A percentile compares a stretch with the other conserved stretches of the same genome.
Conservation (phyloP, 768 basidiomycete genomes). For the Boletus tylopilopsis region DNA sequence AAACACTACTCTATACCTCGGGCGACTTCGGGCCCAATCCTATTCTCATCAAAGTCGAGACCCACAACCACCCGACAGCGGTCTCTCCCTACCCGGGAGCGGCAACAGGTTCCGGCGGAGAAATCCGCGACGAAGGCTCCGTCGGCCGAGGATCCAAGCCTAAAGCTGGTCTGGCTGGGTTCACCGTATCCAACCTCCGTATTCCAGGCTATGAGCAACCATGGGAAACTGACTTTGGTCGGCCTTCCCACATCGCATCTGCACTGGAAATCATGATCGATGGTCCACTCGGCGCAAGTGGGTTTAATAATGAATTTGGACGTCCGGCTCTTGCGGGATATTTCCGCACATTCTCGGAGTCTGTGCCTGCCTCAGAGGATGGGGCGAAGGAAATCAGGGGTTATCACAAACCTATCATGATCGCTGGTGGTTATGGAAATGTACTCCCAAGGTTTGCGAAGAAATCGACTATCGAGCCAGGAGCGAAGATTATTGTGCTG, state of each 20-base stretch:
- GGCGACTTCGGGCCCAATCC: constrained; percentile 66
- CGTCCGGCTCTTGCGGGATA: constrained; percentile 90
- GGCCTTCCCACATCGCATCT: constrained; percentile 86
- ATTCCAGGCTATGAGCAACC: constrained; percentile 90
- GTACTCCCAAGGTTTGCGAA: constrained; percentile 80
- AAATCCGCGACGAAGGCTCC: constrained; percentile 97
- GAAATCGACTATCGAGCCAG: constrained; percentile 73
- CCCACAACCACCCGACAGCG: constrained; percentile 98
- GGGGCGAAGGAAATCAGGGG: constrained; percentile 70
- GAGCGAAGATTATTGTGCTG: constrained; percentile 86
- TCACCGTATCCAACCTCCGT: constrained; percentile 89
- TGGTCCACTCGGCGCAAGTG: constrained; percentile 89
- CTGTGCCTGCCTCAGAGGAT: constrained; percentile 52
- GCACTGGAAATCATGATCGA: constrained; percentile 97
- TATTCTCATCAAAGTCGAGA: constrained; percentile 96
- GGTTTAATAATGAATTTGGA: constrained; percentile 99
- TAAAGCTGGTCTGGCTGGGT: constrained; percentile 92
- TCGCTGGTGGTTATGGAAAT: constrained; percentile 95
- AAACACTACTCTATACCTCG: constrained; percentile 49
- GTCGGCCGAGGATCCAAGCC: constrained; percentile 94
- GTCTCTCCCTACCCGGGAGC: constrained; percentile 99
- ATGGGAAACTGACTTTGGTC: constrained; percentile 95
- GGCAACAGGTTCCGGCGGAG: constrained; percentile 96
- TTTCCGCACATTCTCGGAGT: constrained; percentile 91
- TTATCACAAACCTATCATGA: constrained; percentile 99